phyloP scores from a whole-genome alignment of 1,139 yeast genomes.

The Lodderomyces margitis region DNA sequence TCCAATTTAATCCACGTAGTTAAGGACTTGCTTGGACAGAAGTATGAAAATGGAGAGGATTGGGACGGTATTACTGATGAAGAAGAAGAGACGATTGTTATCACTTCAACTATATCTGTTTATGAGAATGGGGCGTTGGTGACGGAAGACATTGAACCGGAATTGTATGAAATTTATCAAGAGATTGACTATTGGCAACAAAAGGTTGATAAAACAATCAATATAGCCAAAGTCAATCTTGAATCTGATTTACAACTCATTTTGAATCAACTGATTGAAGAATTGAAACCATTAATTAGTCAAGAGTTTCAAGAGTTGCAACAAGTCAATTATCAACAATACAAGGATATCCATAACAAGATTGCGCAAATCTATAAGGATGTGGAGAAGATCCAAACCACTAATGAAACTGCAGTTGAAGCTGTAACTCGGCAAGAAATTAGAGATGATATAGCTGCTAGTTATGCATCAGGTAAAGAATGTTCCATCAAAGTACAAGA shows the following conservation, averaged over 20 bases:
- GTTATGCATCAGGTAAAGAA: slow-evolving; percentile 36
- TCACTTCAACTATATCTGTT: slow-evolving; percentile 33
- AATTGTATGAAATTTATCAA: slow-evolving; percentile 20
- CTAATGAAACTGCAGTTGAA: slow-evolving; percentile 30
- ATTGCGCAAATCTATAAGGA: slow-evolving; percentile 52
- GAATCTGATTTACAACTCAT: slow-evolving; percentile 37
- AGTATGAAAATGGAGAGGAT: slow-evolving; percentile 13
- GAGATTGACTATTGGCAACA: slow-evolving; percentile 33
- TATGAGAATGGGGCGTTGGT: slow-evolving; percentile 13
- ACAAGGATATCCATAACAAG: slow-evolving; percentile 44
- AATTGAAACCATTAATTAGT: slow-evolving; percentile 37
- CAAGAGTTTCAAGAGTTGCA: slow-evolving; percentile 43
- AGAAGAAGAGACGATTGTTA: slow-evolving; percentile 22
- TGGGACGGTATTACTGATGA: slow-evolving; percentile 14
- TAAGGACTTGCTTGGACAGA: slow-evolving; percentile 20
- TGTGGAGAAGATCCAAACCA: slow-evolving; percentile 40
- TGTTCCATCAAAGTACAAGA: slow-evolving; percentile 33
- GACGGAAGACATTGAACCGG: slow-evolving; percentile 5
- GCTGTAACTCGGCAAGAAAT: slow-evolving; percentile 56
- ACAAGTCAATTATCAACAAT: slow-evolving; percentile 40
- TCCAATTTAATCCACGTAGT: slow-evolving; percentile 22
- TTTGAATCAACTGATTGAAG: slow-evolving; percentile 31
- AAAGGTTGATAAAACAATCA: slow-evolving; percentile 40
- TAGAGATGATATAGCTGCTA: slow-evolving; percentile 47
- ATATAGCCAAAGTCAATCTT: slow-evolving; percentile 43